These are phyloP conservation scores for Proteromonas lacertae DNA, from an alignment of 352 stramenopile genomes.

Conservation along the genomic window DNA sequence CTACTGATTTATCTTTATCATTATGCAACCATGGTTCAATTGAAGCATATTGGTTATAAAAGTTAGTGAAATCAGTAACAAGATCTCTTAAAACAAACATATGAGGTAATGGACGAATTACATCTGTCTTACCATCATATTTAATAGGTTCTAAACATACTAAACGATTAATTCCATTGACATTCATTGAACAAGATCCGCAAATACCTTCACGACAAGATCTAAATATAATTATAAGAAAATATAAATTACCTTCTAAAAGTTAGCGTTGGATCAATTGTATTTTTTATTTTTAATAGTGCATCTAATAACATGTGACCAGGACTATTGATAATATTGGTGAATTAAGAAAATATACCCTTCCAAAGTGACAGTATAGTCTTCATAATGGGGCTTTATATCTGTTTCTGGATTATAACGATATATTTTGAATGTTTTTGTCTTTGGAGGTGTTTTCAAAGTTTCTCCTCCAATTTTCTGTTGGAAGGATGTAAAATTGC, in stretches of 20 bases:
- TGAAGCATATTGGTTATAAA: constrained; percentile 73
- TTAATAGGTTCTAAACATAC: constrained; percentile 88
- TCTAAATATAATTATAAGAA: too few relatives aligned
- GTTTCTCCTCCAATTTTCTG: too few relatives aligned
- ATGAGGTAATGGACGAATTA: constrained; percentile 93
- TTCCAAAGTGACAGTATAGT: constrained; percentile 83
- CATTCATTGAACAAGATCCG: constrained; percentile 98
- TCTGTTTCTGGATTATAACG: constrained; percentile 78
- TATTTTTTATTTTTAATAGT: constrained; percentile 98
- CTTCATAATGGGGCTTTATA: constrained; percentile 61
- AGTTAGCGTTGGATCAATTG: constrained; percentile 84
- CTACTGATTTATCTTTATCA: constrained; percentile 27
- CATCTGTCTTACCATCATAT: constrained; percentile 29
- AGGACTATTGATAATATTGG: too few relatives aligned
- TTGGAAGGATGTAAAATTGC: too few relatives aligned
- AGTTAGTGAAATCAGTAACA: constrained; percentile 96
- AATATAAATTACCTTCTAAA: too few relatives aligned
- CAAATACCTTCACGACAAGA: constrained; percentile 95
- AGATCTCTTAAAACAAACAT: constrained; percentile 98
- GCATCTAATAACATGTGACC: constrained; percentile 94
- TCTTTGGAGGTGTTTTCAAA: too few relatives aligned
- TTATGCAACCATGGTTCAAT: constrained; percentile 98
- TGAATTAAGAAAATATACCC: constrained; percentile 30
- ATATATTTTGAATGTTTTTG: constrained; percentile 98
- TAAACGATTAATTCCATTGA: constrained; percentile 87